Base-by-base conservation (phyloP, 2,329 filamentous ascomycete genomes). In the Diaporthe caulivora region DNA sequence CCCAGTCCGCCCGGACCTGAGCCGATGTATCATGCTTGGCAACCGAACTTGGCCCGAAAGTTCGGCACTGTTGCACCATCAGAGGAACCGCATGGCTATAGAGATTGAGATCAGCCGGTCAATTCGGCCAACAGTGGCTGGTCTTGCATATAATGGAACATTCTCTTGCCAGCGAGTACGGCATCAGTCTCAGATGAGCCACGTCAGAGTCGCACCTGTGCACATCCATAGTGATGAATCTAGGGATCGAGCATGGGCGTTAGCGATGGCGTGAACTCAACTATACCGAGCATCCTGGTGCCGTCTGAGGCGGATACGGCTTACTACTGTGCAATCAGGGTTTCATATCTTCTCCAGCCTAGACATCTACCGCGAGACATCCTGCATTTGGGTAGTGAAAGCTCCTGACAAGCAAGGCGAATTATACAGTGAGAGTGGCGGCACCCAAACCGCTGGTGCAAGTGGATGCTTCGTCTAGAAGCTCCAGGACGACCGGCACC, bases 21-120 rank as follows among this genome's bases (percentile, higher is more conserved):
- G 47, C 62, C 62, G 62, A 67, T 67, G 62, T 67, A 53, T 53
- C 44, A 67, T 44, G 44, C 62, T 67, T 67, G 62, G 62, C 62
- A 67, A 67, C 62, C 47, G 47, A 67, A 67, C 62, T 67, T 67
- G 62, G 62, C 62, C 62, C 62, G 62, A 67, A 53, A 15, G 44
- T 40, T 53, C 62, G 62, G 62, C 62, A 15, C 53, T 53, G 62
- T 47, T 51, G 31, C 62, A 53, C 62, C 26, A 53, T 67, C n/a
- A 37, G 44, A 51, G 42, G 47, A 67, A 51, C 44, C 29, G 44
- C 31, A 47, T 40, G 62, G 44, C 62, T 21, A 40, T 29, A 67
- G 26, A 31, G 60, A 31, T 67, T 8, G 44, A 53, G 29, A n/a
- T 51, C 62, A 51, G 60, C 44, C 60, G 21, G 18, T 37, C 60